Base-by-base conservation (phyloP, 202 grass and related monocot species). In the Cymbopogon flexuosus region DNA sequence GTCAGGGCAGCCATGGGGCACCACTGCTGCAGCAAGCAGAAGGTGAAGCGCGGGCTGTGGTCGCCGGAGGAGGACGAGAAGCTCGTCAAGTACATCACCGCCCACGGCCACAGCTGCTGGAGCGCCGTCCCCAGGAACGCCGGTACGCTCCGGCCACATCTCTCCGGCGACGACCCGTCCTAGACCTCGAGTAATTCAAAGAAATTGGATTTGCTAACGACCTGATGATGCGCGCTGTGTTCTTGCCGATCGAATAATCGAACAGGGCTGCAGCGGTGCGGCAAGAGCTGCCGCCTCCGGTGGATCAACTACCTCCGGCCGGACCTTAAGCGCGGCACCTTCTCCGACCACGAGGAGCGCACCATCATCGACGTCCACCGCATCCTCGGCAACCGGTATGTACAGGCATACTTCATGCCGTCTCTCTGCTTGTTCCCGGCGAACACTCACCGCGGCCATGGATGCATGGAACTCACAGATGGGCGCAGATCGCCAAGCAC, bases 301-400 rank as follows among this genome's bases (percentile, higher is more conserved):
- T 99, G 96, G 96, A 99, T 99, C 87, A 99, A 99, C 77, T 99
- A 99, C 89, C 84, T 99, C 87, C 88, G 89, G 22, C 96, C 96
- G 10, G 96, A 99, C 82, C 92, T 99, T 3, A 99, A 85, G 77
- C 88, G 96, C 39, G 96, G 96, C 31, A 88, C 92, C 75, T 99
- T 99, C 83, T 78, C 96, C 6, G 90, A 87, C 52, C 86, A 91
- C 75, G 96, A 99, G 81, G 96, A 99, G 83, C 93, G 90, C 68
- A 85, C 88, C 76, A 96, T 99, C 83, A 83, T 99, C 87, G 96
- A 99, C 87, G 96, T 91, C 45, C 96, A 99, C 70, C 88, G 96
- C 75, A 99, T 99, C 72, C 89, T 99, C 62, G 96, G 96, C 75
- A 99, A 99, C 75, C 83, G 92, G 92, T 99, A 65, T 3, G 18